A percentile compares a stretch with the other conserved stretches of the same genome.
Conservation (phyloP, 495 filamentous ascomycete species). For the Massariosphaeria phaeospora region DNA sequence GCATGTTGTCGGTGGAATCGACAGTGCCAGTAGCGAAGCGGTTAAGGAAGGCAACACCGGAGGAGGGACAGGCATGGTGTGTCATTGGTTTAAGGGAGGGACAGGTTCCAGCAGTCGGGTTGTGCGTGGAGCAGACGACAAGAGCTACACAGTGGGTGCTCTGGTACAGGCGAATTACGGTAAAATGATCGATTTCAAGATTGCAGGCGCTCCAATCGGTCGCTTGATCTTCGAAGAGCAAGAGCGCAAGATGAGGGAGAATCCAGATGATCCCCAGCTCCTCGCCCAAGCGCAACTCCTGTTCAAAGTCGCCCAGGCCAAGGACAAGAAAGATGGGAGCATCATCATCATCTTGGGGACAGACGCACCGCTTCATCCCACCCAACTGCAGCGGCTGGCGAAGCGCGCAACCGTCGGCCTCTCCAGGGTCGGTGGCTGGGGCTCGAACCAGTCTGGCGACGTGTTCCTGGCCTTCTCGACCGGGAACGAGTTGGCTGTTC, state of each 20-base stretch:
- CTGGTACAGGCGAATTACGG: slow-evolving; percentile 54
- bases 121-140: slow-evolving; percentile 36
- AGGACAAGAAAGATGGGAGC: slow-evolving; percentile 48
- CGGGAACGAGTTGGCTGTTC: slow-evolving; percentile 41
- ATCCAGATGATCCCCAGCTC: slow-evolving; percentile 28
- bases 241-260: slow-evolving; percentile 29
- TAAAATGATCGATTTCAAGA: slow-evolving; percentile 41
- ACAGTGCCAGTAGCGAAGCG: slow-evolving; percentile 37
- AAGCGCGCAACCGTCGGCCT: slow-evolving; percentile 51
- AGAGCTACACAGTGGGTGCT: slow-evolving; percentile 47
- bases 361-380: slow-evolving; percentile 48
- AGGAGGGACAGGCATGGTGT: slow-evolving; percentile 52
- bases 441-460: slow-evolving; percentile 49
- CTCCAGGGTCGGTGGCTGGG: slow-evolving; percentile 47
- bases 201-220: slow-evolving; percentile 50
- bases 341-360: slow-evolving; percentile 53
- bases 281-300: slow-evolving; percentile 13
- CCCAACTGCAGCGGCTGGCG: slow-evolving; percentile 51
- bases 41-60: slow-evolving; percentile 51
- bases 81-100: slow-evolving; percentile 50
- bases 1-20: slow-evolving; percentile 46
- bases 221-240: slow-evolving; percentile 40
- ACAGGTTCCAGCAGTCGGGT: slow-evolving; percentile 49
- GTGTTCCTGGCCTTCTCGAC: slow-evolving; percentile 54
- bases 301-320: slow-evolving; percentile 27